Evolutionary conservation across 441 rosid species (phyloP).

Genomic region (Adansonia grandidieri): DNA sequence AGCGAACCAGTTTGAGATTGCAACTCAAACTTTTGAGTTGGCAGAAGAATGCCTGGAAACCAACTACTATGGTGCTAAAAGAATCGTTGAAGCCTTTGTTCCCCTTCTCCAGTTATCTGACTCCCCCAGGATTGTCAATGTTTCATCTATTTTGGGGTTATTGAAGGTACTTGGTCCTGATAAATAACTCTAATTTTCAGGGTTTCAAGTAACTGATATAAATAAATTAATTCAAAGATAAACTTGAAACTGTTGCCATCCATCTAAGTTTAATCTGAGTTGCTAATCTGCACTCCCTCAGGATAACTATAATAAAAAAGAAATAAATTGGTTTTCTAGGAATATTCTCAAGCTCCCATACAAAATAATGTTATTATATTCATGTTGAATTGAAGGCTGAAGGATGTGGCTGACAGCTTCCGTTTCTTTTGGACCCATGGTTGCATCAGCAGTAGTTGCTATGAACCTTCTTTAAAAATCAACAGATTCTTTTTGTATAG

Average conservation of each 20-base stretch:
- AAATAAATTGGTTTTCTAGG: background rate
- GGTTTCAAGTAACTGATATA: background rate
- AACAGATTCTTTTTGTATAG: background rate
- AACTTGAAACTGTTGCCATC: background rate
- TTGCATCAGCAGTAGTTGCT: background rate
- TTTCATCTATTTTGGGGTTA: constrained; percentile 38
- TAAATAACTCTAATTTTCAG: background rate
- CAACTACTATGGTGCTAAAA: constrained; percentile 50
- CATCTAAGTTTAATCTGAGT: background rate
- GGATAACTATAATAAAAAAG: background rate
- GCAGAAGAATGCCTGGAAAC: constrained; percentile 45
- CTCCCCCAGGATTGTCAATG: constrained; percentile 49
- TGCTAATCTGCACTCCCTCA: background rate
- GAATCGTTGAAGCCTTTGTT: constrained; percentile 43
- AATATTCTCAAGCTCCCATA: background rate
- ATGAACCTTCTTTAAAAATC: no score
- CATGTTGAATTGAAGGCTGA: background rate
- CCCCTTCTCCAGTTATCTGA: constrained; percentile 48
- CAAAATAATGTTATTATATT: background rate
- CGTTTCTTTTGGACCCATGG: background rate
- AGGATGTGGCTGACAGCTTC: background rate
- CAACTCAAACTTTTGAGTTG: constrained; percentile 32
- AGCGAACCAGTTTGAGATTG: constrained; percentile 30
- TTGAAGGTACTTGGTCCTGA: constrained; percentile 37
- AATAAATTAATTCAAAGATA: background rate